Conservation (phyloP, 2,329 filamentous ascomycete genomes). For the Neurospora crassa region DNA sequence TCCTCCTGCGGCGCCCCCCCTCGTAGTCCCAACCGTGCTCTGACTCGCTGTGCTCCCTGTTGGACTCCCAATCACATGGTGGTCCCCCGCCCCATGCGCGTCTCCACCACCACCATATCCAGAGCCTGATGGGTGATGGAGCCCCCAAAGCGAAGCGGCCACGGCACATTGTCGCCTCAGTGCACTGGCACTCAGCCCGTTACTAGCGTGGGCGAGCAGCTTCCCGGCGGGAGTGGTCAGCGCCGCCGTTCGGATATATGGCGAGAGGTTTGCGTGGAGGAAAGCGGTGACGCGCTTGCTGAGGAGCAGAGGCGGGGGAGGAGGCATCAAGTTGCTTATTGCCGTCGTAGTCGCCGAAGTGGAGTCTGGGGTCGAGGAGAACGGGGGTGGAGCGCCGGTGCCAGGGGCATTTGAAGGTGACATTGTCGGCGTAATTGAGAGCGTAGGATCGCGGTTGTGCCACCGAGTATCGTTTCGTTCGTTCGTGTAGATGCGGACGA, state of each 20-base stretch:
- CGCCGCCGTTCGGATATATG: conserved; percentile 49
- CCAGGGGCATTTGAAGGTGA: background rate
- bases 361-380: conserved; percentile 4
- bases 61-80: conserved; percentile 16
- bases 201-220: conserved; percentile 52
- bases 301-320: conserved; percentile 50
- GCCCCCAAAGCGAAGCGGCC: conserved; percentile 50
- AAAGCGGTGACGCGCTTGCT: conserved; percentile 56
- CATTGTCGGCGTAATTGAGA: background rate
- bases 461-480: background rate
- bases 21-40: conserved; percentile 3
- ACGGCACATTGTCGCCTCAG: conserved; percentile 56
- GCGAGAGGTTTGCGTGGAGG: conserved; percentile 47
- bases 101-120: conserved; percentile 22
- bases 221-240: conserved; percentile 52
- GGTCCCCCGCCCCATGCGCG: conserved; percentile 12
- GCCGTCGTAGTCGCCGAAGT: conserved; percentile 12
- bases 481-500: background rate
- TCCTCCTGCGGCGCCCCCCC: background rate
- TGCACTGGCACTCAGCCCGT: conserved; percentile 39
- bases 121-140: conserved; percentile 39
- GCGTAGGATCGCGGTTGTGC: background rate
- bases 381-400: background rate
- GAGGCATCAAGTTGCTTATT: conserved; percentile 16
- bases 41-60: conserved; percentile 6